A percentile compares a stretch with the other conserved stretches of the same genome.
Evolutionary conservation across 768 basidiomycete genomes (phyloP).

Genomic region (Cystobasidium ongulense): DNA sequence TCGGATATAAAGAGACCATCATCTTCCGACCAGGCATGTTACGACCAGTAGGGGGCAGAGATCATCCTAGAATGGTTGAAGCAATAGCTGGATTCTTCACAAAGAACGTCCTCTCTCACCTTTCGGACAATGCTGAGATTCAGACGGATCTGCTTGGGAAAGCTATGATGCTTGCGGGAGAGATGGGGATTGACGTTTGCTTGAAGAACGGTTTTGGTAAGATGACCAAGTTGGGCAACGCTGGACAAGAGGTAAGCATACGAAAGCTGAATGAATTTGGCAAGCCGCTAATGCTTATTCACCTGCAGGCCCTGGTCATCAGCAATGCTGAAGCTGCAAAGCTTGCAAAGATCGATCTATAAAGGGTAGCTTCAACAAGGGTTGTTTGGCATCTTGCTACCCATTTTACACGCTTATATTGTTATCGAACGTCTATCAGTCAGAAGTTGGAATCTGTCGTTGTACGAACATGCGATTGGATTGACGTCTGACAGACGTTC

Average conservation of each 20-base stretch:
- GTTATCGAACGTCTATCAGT: no score
- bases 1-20: slow-evolving; percentile 65
- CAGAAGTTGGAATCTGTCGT: background rate
- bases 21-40: slow-evolving; percentile 61
- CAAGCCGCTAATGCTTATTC: background rate
- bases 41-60: slow-evolving; percentile 49
- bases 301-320: slow-evolving; percentile 14
- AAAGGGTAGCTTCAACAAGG: background rate
- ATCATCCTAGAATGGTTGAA: slow-evolving; percentile 49
- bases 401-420: no score
- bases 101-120: background rate
- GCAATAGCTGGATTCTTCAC: slow-evolving; percentile 48
- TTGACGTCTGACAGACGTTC: no score
- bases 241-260: slow-evolving; percentile 3
- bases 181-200: slow-evolving; percentile 7
- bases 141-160: background rate
- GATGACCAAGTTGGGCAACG: background rate
- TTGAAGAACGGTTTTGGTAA: background rate
- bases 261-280: background rate
- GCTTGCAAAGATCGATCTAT: background rate
- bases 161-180: slow-evolving; percentile 5
- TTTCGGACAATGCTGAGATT: slow-evolving; percentile 17
- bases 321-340: slow-evolving; percentile 8
- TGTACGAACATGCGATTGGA: no score
- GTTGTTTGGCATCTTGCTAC: no score